phyloP scores from a whole-genome alignment of 2,329 filamentous ascomycete genomes.

The Aspergillus fijiensis region DNA sequence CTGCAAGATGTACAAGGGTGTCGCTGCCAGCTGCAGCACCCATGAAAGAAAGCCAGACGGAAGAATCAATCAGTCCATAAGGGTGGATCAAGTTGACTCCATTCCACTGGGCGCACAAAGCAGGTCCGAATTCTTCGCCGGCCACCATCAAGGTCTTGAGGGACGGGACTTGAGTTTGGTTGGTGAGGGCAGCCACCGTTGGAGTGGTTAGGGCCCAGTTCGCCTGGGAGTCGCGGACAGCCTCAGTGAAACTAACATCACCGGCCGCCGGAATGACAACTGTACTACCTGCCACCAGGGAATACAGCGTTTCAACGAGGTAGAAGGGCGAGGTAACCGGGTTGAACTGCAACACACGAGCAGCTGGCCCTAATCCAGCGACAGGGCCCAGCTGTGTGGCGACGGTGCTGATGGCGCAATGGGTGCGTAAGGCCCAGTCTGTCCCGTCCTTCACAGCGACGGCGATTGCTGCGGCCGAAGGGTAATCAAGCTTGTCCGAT shows the following conservation, averaged over 20 bases:
- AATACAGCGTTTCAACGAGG: conserved; percentile 51
- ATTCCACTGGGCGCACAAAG: no score
- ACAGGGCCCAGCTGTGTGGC: conserved; percentile 7
- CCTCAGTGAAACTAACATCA: conserved; percentile 35
- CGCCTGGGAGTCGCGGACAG: conserved; percentile 44
- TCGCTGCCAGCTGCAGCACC: no score
- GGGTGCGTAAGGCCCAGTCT: conserved; percentile 59
- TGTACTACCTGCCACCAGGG: conserved; percentile 54
- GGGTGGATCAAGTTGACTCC: no score
- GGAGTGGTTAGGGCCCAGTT: conserved; percentile 29
- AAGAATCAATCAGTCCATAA: no score
- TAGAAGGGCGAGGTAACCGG: conserved; percentile 50
- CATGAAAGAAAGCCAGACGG: no score
- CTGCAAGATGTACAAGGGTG: no score
- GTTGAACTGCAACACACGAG: conserved; percentile 41
- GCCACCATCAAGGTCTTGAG: conserved; percentile 12
- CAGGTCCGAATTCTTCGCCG: conserved; percentile 1
- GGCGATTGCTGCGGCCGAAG: not conserved
- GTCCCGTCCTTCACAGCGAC: not conserved
- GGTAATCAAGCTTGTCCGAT: not conserved
- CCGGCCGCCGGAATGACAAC: conserved; percentile 55
- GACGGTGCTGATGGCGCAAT: conserved; percentile 41
- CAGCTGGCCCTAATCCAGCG: conserved; percentile 28
- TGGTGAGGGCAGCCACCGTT: conserved; percentile 10
- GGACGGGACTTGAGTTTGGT: conserved; percentile 10